Evolutionary conservation across 495 filamentous ascomycete species (phyloP).

Genomic region (Penicillium roqueforti): DNA sequence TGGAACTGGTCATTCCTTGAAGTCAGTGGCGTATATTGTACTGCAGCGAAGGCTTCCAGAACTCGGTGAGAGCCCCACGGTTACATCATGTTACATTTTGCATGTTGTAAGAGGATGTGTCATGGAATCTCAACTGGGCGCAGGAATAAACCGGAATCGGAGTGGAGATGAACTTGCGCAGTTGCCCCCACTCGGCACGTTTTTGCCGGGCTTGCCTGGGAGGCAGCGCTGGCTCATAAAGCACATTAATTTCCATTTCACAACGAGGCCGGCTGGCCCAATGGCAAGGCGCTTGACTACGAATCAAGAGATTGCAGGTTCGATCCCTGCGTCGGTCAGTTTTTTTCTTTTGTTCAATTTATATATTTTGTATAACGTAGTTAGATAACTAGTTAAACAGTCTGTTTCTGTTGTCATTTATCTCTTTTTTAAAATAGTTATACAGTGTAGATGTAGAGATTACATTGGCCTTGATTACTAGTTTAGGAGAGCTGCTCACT

Average conservation of each 20-base stretch:
- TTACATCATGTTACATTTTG: slow-evolving; percentile 10
- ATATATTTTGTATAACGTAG: no score
- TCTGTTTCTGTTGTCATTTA: no score
- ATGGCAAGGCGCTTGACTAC: slow-evolving; percentile 74
- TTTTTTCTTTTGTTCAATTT: no score
- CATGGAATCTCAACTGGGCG: neutral
- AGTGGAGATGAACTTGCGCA: neutral
- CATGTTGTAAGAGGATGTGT: neutral
- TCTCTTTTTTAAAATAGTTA: no score
- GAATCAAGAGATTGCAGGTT: slow-evolving; percentile 60
- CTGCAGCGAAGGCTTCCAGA: slow-evolving; percentile 30
- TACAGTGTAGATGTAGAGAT: no score
- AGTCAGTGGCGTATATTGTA: slow-evolving; percentile 1
- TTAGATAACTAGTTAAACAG: no score
- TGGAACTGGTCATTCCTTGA: neutral
- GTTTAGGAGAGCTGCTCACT: no score
- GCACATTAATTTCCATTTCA: slow-evolving; percentile 1
- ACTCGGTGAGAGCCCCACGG: slow-evolving; percentile 16
- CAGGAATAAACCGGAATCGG: slow-evolving; percentile 14
- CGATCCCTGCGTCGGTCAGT: slow-evolving; percentile 45
- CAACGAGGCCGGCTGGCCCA: slow-evolving; percentile 49
- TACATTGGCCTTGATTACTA: no score
- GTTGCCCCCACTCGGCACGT: slow-evolving; percentile 9
- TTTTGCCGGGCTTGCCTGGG: slow-evolving; percentile 10
- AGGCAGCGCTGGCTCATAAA: neutral